Conservation (phyloP, 768 basidiomycete genomes). For the Lactifluus hygrophoroides region DNA sequence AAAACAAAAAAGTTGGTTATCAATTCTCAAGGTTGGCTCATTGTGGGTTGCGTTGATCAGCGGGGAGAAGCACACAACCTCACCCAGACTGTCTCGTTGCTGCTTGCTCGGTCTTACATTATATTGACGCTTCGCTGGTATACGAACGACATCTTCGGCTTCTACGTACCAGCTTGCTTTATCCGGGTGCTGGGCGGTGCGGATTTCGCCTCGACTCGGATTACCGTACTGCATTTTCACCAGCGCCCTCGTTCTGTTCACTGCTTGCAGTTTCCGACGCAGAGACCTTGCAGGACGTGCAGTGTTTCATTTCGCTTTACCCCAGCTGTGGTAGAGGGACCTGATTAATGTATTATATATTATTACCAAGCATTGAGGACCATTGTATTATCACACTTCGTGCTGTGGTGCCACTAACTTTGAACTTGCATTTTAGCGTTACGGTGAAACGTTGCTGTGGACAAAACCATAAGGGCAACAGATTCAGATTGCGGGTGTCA, state of each 20-base stretch:
- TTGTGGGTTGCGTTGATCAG: conserved; percentile 72
- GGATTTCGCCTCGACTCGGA: conserved; percentile 34
- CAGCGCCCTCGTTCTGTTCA: conserved; percentile 27
- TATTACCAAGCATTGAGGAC: conserved; percentile 14
- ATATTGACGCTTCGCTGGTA: conserved; percentile 31
- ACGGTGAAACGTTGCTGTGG: too few species aligned
- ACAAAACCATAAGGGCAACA: background rate
- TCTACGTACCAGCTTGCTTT: conserved; percentile 43
- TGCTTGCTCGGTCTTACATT: conserved; percentile 33
- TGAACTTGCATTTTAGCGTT: too few species aligned
- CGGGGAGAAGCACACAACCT: conserved; percentile 67
- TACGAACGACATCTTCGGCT: conserved; percentile 37
- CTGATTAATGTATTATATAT: conserved; percentile 14
- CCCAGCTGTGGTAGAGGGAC: conserved; percentile 14
- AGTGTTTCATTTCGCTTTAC: conserved; percentile 11
- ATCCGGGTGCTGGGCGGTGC: conserved; percentile 45
- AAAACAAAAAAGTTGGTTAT: too few species aligned
- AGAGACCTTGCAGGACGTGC: conserved; percentile 42
- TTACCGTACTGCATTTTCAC: conserved; percentile 52
- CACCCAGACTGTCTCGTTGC: conserved; percentile 59
- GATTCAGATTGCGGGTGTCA: background rate
- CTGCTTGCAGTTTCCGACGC: conserved; percentile 29
- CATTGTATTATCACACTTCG: conserved; percentile 15
- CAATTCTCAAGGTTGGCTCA: conserved; percentile 60
- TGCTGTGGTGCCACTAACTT: too few species aligned